These are phyloP conservation scores for Pichia kudriavzevii DNA, from an alignment of 1,139 yeast species.

Conservation along the genomic window DNA sequence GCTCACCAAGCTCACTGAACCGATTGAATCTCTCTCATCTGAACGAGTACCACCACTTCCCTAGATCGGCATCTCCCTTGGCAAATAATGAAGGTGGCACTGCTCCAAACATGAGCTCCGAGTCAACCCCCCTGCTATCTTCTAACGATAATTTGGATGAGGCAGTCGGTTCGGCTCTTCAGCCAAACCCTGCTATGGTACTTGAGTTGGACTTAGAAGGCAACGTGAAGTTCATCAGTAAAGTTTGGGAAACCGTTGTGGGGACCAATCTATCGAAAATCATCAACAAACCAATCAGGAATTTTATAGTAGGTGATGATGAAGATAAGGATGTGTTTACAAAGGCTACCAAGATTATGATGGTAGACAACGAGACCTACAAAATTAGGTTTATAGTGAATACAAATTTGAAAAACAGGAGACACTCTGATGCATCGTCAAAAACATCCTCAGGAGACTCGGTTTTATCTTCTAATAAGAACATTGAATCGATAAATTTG, in stretches of 20 bases:
- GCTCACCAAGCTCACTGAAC: no score
- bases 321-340: slow-evolving; percentile 63
- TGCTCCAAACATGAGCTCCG: no score
- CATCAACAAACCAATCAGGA: slow-evolving; percentile 51
- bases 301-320: slow-evolving; percentile 55
- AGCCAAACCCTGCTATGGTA: slow-evolving; percentile 68
- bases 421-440: slow-evolving; percentile 11
- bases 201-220: slow-evolving; percentile 80
- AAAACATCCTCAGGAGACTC: no score
- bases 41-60: no score
- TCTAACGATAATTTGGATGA: no score
- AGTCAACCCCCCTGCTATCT: no score
- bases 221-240: slow-evolving; percentile 62
- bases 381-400: slow-evolving; percentile 65
- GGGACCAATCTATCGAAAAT: slow-evolving; percentile 58
- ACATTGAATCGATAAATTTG: slow-evolving; percentile 11
- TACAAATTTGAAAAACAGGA: slow-evolving; percentile 32
- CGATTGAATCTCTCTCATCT: no score
- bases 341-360: slow-evolving; percentile 66
- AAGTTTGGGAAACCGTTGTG: slow-evolving; percentile 68
- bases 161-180: no score
- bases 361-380: slow-evolving; percentile 66
- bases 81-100: slow-evolving; percentile 8
- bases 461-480: no score
- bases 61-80: slow-evolving; percentile 13